Base-by-base conservation (phyloP, 345 rosid genomes). In the Melastoma malabathricum region DNA sequence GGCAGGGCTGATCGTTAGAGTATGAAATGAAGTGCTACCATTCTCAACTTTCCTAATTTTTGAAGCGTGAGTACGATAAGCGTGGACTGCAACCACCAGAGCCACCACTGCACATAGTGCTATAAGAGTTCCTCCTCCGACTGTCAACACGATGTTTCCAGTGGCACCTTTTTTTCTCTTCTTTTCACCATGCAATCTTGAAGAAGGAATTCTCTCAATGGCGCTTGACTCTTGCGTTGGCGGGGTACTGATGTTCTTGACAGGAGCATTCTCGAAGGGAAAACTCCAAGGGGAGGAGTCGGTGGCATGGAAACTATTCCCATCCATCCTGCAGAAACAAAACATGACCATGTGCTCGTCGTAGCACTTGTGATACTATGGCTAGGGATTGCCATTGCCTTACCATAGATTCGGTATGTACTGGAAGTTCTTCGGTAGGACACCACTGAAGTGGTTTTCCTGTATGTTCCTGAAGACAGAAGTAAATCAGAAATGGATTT, bases 391-490 rank as follows among this genome's bases (percentile, higher is more conserved):
- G n/a, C n/a, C n/a, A n/a, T n/a, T 62, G 22, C 63, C 80, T 70
- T 59, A 78, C 96, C 89, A 78, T 60, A 90, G 67, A 69, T 79
- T 76, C 58, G 86, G 82, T 69, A 90, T 86, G 17, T 73, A 72
- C 69, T 82, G 83, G 76, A 90, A 90, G 48, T 75, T 76, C 61
- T 57, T 68, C 31, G 98, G 98, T 63, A 90, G 72, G 49, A 82
- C 76, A 58, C 98, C 94, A 65, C 92, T 82, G 61, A 90, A 90
- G 56, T 76, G 65, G 61, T 86, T 86, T 25, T 72, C 76, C 64
- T 78, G 84, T 43, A 90, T 75, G 69, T 90, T 81, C 70, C 96
- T 90, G 81, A 54, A n/a, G 56, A 50, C 14, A 54, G 48, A 57
- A 39, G 64, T 19, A 54, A 58, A 70, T 55, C 70, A 63, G 49